These are phyloP conservation scores for Trametes cubensis DNA, from an alignment of 768 basidiomycete species.

Conservation along the genomic window DNA sequence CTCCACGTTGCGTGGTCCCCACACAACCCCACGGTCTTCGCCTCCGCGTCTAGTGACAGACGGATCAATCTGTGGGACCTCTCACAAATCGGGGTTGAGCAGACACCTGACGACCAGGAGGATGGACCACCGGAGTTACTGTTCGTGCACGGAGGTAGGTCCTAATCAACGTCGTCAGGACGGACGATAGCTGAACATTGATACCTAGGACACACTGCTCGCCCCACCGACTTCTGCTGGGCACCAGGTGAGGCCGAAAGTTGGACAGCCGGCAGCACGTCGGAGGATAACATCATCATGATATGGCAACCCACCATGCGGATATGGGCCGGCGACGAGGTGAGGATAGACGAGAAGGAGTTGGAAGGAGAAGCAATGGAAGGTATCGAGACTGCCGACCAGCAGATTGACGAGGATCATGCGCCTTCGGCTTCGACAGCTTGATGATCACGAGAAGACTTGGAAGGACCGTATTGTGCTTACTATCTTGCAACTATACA, in stretches of 20 bases:
- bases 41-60: slow-evolving; percentile 91
- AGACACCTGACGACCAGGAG: slow-evolving; percentile 97
- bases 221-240: slow-evolving; percentile 95
- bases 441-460: background rate
- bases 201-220: slow-evolving; percentile 78
- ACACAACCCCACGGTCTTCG: slow-evolving; percentile 88
- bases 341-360: slow-evolving; percentile 83
- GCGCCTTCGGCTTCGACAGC: slow-evolving; percentile 10
- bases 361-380: slow-evolving; percentile 82
- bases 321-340: slow-evolving; percentile 89
- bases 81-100: slow-evolving; percentile 88
- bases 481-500: background rate
- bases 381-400: slow-evolving; percentile 55
- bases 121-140: slow-evolving; percentile 96
- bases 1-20: slow-evolving; percentile 96
- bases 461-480: background rate
- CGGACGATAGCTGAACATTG: slow-evolving; percentile 7
- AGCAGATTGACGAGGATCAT: slow-evolving; percentile 23
- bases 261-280: slow-evolving; percentile 86
- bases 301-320: slow-evolving; percentile 97
- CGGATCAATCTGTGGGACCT: slow-evolving; percentile 96
- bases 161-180: background rate
- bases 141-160: slow-evolving; percentile 91
- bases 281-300: slow-evolving; percentile 97
- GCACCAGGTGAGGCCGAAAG: slow-evolving; percentile 79